Evolutionary conservation across 225 moss, liverwort and hornwort species (phyloP).

Genomic region (Straminergon stramineum): DNA sequence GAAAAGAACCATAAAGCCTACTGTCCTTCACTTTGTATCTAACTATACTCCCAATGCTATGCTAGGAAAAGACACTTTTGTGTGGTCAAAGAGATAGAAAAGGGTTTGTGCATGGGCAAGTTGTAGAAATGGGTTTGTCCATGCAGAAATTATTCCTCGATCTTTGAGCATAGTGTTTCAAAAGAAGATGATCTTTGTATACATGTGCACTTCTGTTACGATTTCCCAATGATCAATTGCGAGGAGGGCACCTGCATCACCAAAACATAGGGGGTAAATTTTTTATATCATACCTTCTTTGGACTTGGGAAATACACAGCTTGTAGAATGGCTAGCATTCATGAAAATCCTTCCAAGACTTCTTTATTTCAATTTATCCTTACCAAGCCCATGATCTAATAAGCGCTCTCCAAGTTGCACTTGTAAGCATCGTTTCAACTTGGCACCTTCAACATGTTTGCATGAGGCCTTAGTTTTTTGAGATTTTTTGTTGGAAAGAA

Average conservation of each 20-base stretch:
- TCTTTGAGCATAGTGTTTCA: not conserved
- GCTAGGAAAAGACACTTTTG: not conserved
- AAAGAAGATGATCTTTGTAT: not conserved
- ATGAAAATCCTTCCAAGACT: accelerated
- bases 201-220: not conserved
- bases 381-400: too few relatives aligned
- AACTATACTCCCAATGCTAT: too few relatives aligned
- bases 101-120: too few relatives aligned
- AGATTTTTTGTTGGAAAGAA: too few relatives aligned
- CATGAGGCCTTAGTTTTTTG: accelerated
- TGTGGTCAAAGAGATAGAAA: not conserved
- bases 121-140: accelerated
- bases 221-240: too few relatives aligned
- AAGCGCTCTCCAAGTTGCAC: accelerated
- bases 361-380: not conserved
- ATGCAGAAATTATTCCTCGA: not conserved
- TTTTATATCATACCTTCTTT: too few relatives aligned
- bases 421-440: not conserved
- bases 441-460: accelerated
- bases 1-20: not conserved
- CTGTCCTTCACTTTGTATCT: not conserved
- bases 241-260: accelerated
- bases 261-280: accelerated
- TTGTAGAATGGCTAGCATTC: too few relatives aligned
- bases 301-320: accelerated